phyloP scores from a whole-genome alignment of 2,329 filamentous ascomycete genomes.

The Pestalotiopsis sp. region DNA sequence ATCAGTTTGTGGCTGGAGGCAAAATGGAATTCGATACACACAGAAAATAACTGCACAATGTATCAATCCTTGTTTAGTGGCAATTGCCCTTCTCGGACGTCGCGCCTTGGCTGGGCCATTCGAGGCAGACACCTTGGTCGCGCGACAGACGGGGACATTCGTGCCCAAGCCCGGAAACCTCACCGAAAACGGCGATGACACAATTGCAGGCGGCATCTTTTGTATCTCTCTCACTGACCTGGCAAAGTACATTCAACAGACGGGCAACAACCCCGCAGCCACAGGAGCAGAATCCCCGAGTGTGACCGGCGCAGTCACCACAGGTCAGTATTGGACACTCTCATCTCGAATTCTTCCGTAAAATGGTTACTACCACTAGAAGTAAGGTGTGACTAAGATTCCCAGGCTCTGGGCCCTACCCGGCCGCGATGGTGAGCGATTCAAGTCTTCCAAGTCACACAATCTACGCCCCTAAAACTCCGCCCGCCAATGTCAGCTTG shows the following conservation, averaged over 20 bases:
- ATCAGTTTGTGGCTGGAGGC: too few species aligned
- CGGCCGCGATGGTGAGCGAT: constrained; percentile 20
- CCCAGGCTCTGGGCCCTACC: constrained; percentile 22
- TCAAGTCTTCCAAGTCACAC: constrained; percentile 21
- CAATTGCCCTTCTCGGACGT: background rate
- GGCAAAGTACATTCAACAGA: constrained; percentile 18
- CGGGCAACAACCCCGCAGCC: constrained; percentile 21
- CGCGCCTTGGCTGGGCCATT: background rate
- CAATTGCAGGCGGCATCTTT: constrained; percentile 24
- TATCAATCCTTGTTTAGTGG: background rate
- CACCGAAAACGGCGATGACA: constrained; percentile 23
- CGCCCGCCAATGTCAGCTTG: constrained; percentile 15
- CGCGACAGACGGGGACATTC: constrained; percentile 15
- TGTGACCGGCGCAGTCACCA: background rate
- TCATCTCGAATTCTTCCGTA: background rate
- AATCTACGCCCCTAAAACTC: constrained; percentile 23
- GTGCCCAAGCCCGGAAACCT: constrained; percentile 22
- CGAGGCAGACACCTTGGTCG: background rate
- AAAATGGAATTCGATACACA: background rate
- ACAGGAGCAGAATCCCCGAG: constrained; percentile 20
- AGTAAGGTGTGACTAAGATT: background rate
- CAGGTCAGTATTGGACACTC: background rate
- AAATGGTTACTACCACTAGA: background rate
- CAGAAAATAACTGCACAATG: background rate
- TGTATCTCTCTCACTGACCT: constrained; percentile 24